Conservation (phyloP, 805 yeast species). For the Cyberlindnera euphorbiae region DNA sequence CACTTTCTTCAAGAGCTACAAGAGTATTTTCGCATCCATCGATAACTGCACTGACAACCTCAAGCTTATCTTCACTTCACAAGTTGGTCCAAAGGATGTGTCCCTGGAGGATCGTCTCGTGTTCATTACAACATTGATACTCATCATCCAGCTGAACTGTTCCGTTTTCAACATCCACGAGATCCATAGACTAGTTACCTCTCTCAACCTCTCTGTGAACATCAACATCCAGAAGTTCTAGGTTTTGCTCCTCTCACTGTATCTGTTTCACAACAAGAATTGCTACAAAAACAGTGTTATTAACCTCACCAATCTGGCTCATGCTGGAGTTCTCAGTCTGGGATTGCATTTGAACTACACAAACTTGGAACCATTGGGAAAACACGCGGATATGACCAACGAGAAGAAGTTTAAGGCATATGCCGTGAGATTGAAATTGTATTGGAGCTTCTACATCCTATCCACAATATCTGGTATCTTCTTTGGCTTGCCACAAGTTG, state of each 20-base stretch:
- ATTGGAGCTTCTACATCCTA: constrained; percentile 40
- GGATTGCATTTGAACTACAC: constrained; percentile 27
- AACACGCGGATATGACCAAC: constrained; percentile 12
- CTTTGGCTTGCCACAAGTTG: constrained; percentile 24
- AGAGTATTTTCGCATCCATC: constrained; percentile 12
- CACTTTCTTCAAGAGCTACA: constrained; percentile 22
- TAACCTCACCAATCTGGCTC: constrained; percentile 18
- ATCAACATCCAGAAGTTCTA: constrained; percentile 21
- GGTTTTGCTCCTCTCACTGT: constrained; percentile 18
- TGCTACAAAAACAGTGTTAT: constrained; percentile 23
- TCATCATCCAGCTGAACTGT: constrained; percentile 29
- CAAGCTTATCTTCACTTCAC: constrained; percentile 1
- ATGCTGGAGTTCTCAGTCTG: constrained; percentile 21
- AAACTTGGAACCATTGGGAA: constrained; percentile 14
- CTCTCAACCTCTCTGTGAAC: constrained; percentile 16
- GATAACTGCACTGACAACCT: constrained; percentile 20
- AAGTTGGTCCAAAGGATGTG: constrained; percentile 1
- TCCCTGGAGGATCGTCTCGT: constrained; percentile 27
- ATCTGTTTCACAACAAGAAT: constrained; percentile 26
- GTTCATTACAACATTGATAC: constrained; percentile 33
- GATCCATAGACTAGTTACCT: constrained; percentile 22
- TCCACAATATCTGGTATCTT: constrained; percentile 17
- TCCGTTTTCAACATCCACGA: constrained; percentile 27
- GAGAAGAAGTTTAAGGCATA: constrained; percentile 14
- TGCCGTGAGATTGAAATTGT: constrained; percentile 33